Evolutionary conservation across 129 eudicot genomes (phyloP), one percentile per base, ranked within the genome.

Genomic region (Helichrysum umbraculigerum): DNA sequence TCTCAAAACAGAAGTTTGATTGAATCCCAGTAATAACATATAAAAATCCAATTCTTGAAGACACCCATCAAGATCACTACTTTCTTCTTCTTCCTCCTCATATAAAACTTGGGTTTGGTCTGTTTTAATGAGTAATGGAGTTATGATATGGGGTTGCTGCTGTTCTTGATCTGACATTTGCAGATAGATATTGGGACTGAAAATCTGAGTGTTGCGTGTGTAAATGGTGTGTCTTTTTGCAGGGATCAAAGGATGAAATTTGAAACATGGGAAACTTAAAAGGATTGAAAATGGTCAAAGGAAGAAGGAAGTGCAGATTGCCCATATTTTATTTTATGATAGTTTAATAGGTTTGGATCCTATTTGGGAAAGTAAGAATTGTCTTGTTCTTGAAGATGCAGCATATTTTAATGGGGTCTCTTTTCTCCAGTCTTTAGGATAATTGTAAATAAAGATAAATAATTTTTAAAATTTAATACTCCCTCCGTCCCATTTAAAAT

Each of bases 21-120:
- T 75, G 58, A 81, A 90, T 7, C 96, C 96, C 78, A 90, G 20
- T 0, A 87, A 57, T 12, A 83, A 63, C 19, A 90, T 62, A n/a
- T 78, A 85, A 22, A 50, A 74, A 33, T 87, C 88, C 67, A 90
- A 68, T 22, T 57, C 50, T 64, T 78, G 85, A 68, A 90, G 96
- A 71, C 82, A 66, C 57, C 72, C 76, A 58, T 87, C 87, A 9
- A 90, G 79, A 71, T 66, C 71, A 54, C 77, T 70, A 35, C 78
- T 79, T 63, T 76, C 20, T 60, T 54, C 66, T 29, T 70, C 76
- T 29, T 81, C 22, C 0, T 66, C 72, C 73, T 72, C 65, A n/a
- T 56, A 20, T 44, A 39, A 3, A 7, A 54, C 9, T 30, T 66
- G 85, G 50, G 50, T 61, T 77, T 72, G 80, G 19, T 71, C 73